Evolutionary conservation across 208 protist genomes (phyloP).

Genomic region (Trypanosoma grayi): DNA sequence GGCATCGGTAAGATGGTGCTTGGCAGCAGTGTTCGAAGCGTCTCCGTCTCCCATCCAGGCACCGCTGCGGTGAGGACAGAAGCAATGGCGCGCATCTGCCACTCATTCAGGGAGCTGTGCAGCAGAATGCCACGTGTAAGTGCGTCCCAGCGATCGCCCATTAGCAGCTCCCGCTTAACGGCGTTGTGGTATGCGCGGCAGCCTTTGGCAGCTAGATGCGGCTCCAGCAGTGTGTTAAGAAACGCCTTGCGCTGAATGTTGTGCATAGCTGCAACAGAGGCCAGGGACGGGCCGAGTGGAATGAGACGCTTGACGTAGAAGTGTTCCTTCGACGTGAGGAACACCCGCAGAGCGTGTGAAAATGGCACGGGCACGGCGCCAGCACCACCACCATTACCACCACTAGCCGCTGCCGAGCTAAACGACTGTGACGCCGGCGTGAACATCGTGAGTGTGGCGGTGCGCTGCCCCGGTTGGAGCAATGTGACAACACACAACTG

Average conservation of each 20-base stretch:
- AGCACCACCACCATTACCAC: background rate
- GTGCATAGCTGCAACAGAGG: conserved; percentile 49
- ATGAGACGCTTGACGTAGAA: conserved; percentile 58
- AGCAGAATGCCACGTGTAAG: conserved; percentile 33
- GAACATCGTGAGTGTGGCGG: conserved; percentile 31
- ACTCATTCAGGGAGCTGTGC: conserved; percentile 46
- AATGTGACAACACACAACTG: conserved; percentile 63
- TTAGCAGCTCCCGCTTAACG: conserved; percentile 24
- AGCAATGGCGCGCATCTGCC: conserved; percentile 62
- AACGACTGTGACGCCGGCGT: conserved; percentile 5
- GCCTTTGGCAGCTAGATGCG: conserved; percentile 33
- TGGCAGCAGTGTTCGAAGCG: background rate
- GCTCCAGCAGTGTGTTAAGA: conserved; percentile 59
- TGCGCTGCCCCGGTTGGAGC: conserved; percentile 27
- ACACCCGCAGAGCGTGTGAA: conserved; percentile 48
- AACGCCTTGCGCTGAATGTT: conserved; percentile 47
- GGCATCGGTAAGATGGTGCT: conserved; percentile 4
- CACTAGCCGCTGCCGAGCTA: background rate
- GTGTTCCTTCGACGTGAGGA: conserved; percentile 5
- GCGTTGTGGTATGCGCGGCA: conserved; percentile 30
- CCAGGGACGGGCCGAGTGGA: conserved; percentile 42
- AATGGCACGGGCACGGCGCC: conserved; percentile 32
- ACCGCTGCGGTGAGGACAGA: conserved; percentile 47
- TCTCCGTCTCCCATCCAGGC: conserved; percentile 36
- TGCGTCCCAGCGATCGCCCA: conserved; percentile 4